These are phyloP conservation scores for Komagataella kurtzmanii DNA, from an alignment of 805 yeast genomes.

Conservation along the genomic window DNA sequence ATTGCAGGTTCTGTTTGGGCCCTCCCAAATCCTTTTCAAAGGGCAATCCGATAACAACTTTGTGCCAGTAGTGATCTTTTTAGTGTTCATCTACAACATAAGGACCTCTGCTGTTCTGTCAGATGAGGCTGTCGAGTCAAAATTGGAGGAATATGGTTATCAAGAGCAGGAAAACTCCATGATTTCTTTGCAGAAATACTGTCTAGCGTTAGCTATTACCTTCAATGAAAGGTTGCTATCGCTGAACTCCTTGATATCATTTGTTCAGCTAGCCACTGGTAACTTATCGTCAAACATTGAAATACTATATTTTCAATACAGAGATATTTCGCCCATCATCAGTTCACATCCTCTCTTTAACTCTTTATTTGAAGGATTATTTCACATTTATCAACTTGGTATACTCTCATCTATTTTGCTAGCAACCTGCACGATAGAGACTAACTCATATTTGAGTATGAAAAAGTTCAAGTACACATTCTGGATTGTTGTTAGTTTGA, in stretches of 20 bases:
- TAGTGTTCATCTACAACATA: neutral
- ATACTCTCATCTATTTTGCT: neutral
- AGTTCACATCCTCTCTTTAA: neutral
- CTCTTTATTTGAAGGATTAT: neutral
- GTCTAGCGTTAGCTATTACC: neutral
- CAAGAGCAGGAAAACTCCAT: neutral
- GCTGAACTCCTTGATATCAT: neutral
- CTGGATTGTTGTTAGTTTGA: neutral
- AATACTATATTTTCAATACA: neutral
- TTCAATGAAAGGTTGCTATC: neutral
- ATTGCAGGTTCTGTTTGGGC: neutral
- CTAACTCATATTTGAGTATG: neutral
- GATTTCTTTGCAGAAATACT: neutral
- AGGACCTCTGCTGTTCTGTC: neutral
- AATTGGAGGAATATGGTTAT: neutral
- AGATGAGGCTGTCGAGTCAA: neutral
- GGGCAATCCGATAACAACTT: neutral
- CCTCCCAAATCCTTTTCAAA: neutral
- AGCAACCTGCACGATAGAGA: neutral
- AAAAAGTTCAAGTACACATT: neutral
- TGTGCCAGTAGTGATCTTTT: neutral
- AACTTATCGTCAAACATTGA: neutral
- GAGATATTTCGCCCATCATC: neutral
- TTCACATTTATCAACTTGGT: neutral
- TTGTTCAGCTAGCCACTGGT: neutral